Evolutionary conservation across 2,329 filamentous ascomycete species (phyloP), one percentile per base, ranked within the genome.

Genomic region (Talaromyces sp.): DNA sequence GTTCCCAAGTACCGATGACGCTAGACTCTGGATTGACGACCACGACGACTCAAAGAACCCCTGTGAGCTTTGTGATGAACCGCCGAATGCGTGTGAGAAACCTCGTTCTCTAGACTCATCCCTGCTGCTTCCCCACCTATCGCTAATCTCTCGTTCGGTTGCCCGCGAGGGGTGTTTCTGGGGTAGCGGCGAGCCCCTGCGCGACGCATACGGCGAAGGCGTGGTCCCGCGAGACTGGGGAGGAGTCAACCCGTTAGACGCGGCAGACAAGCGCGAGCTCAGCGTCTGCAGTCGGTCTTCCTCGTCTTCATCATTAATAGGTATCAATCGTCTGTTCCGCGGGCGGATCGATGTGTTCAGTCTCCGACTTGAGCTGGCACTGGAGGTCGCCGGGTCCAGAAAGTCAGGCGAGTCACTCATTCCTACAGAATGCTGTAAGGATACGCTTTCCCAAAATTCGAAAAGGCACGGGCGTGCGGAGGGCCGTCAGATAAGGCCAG

Each of bases 1-100:
- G 55, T 71, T 77, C n/a, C 78, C 78, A 47, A 81, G 60, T 30
- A 81, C 70, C n/a, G 77, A 77, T 3, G 79, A 81, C n/a, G 80
- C 79, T 51, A 81, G 65, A 42, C 73, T 78, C 66, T 80, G 78
- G 54, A 81, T 68, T 17, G 79, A 81, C n/a, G 78, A 77, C 79
- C 79, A 82, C 4, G 77, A 75, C 28, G 76, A 75, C 61, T 79
- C 78, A 65, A 80, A 71, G 58, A 80, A 72, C 65, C 75, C 73
- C 54, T 72, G 63, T 55, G 61, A 56, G 57, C 55, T 47, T 42
- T 53, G 55, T 19, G 51, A 55, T 27, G 51, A 57, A 22, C 60
- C 47, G 57, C 39, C 49, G 30, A 47, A 56, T 55, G 67, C 67
- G 61, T 65, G 59, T 47, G 64, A 54, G 30, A 61, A 52, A n/a